phyloP scores from a whole-genome alignment of 1,284 basidiomycete species.

The Ceratorhiza oryzae-sativae region DNA sequence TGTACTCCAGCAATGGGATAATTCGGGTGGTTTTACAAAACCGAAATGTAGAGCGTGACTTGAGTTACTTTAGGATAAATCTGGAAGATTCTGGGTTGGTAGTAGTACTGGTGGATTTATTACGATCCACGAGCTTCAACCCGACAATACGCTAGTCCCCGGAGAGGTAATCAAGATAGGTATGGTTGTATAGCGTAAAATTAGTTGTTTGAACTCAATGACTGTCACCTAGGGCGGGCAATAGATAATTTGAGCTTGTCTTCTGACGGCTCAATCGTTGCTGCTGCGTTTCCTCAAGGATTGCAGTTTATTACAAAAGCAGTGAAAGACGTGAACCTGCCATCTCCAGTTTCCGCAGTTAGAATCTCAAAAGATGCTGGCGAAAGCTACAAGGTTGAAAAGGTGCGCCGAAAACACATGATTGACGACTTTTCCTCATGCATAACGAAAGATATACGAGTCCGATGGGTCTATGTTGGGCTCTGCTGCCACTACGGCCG shows the following conservation, averaged over 20 bases:
- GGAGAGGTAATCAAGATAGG: slow-evolving; percentile 57
- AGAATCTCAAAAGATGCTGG: slow-evolving; percentile 67
- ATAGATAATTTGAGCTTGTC: slow-evolving; percentile 11
- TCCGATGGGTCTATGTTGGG: neutral
- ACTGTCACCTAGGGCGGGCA: neutral
- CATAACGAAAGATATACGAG: slow-evolving; percentile 30
- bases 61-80: slow-evolving; percentile 46
- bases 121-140: slow-evolving; percentile 61
- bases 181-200: slow-evolving; percentile 43
- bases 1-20: slow-evolving; percentile 65
- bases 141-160: slow-evolving; percentile 62
- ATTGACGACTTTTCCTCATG: no score
- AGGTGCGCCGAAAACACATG: no score
- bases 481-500: slow-evolving; percentile 4
- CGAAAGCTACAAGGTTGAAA: slow-evolving; percentile 66
- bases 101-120: slow-evolving; percentile 56
- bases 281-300: slow-evolving; percentile 49
- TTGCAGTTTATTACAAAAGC: slow-evolving; percentile 50
- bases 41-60: neutral
- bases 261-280: slow-evolving; percentile 49
- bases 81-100: slow-evolving; percentile 66
- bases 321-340: slow-evolving; percentile 52
- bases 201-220: neutral
- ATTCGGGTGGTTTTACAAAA: slow-evolving; percentile 47
- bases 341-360: slow-evolving; percentile 58